These are phyloP conservation scores for Dendrobium huoshanense DNA, from an alignment of 106 monocot genomes.

Conservation along the genomic window DNA sequence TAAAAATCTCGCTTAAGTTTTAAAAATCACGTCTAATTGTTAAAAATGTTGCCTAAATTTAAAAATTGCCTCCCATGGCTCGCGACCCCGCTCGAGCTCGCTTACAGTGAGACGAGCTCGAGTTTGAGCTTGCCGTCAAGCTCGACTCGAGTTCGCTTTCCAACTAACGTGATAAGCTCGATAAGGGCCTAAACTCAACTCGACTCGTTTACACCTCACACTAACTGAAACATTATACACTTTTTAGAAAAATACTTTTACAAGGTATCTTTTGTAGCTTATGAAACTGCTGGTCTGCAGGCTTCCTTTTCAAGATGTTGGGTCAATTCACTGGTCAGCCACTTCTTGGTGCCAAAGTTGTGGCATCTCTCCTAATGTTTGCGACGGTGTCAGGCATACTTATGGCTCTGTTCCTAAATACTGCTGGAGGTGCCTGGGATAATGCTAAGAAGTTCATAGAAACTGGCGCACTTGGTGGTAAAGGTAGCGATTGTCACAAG, in stretches of 20 bases:
- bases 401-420: constrained; percentile 98
- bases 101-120: too few species aligned
- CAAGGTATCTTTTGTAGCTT: neutral
- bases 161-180: too few species aligned
- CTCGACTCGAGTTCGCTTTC: too few species aligned
- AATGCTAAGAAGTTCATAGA: constrained; percentile 99
- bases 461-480: constrained; percentile 95
- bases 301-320: constrained; percentile 77
- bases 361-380: constrained; percentile 97
- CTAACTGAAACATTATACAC: neutral
- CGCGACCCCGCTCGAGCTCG: too few species aligned
- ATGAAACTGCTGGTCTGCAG: constrained; percentile 27
- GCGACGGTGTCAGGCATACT: constrained; percentile 93
- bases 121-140: too few species aligned
- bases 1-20: too few species aligned
- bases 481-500: constrained; percentile 95
- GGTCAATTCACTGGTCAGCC: constrained; percentile 70
- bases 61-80: too few species aligned
- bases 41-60: too few species aligned
- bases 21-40: too few species aligned
- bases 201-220: too few species aligned
- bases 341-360: constrained; percentile 95
- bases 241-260: neutral
- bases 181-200: too few species aligned
- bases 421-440: constrained; percentile 98